These are phyloP conservation scores for Ambrosiella xylebori DNA, from an alignment of 2,329 filamentous ascomycete species.

Conservation along the genomic window DNA sequence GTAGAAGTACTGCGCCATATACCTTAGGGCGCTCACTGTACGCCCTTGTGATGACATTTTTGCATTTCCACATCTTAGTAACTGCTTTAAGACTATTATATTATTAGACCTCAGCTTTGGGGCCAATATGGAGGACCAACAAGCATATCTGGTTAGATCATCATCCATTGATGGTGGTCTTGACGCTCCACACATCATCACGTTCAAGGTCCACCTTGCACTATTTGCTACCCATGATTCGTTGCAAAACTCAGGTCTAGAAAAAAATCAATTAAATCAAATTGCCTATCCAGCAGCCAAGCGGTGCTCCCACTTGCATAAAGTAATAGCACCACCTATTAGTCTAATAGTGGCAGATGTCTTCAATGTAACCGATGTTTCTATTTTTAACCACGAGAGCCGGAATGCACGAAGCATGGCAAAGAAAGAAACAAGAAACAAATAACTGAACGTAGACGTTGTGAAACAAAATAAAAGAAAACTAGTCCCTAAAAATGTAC, in stretches of 20 bases:
- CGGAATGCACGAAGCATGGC: background rate
- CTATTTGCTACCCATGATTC: background rate
- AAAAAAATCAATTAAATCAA: background rate
- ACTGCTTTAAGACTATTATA: no score
- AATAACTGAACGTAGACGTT: background rate
- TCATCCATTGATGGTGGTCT: no score
- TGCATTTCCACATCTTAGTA: no score
- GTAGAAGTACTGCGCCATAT: no score
- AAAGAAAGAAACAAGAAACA: background rate
- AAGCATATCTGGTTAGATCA: no score
- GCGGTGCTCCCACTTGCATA: background rate
- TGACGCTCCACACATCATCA: no score
- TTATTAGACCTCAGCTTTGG: no score
- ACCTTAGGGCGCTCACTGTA: no score
- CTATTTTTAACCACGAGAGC: background rate
- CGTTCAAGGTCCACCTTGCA: background rate
- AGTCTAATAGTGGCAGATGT: background rate
- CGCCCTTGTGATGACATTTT: no score
- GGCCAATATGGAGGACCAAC: no score
- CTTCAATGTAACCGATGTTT: background rate
- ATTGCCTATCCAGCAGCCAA: conserved; percentile 1
- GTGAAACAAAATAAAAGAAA: background rate
- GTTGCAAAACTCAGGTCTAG: background rate
- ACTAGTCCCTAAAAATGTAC: background rate
- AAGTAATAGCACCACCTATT: background rate